Evolutionary conservation across 1,284 basidiomycete genomes (phyloP).

Genomic region (Apiotrichum montevideense): DNA sequence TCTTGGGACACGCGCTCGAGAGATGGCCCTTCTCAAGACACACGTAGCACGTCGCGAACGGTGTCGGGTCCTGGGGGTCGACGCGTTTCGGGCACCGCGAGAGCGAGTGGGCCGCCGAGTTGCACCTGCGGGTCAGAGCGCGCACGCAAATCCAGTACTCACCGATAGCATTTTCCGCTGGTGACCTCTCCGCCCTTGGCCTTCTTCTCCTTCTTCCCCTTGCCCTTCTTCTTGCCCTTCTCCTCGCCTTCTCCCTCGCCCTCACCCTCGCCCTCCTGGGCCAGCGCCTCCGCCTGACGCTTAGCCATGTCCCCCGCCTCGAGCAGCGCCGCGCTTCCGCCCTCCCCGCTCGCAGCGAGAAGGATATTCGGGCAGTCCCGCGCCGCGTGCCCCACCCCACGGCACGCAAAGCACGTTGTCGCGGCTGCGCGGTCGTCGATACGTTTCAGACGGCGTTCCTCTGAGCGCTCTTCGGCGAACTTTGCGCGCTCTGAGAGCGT

Average conservation of each 20-base stretch:
- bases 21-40: conserved; percentile 76
- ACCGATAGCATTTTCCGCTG: conserved; percentile 80
- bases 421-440: conserved; percentile 56
- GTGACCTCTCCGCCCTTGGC: conserved; percentile 27
- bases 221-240: conserved; percentile 6
- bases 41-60: conserved; percentile 87
- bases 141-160: conserved; percentile 18
- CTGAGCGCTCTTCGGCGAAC: conserved; percentile 47
- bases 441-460: conserved; percentile 62
- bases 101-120: conserved; percentile 70
- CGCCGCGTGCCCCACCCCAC: conserved; percentile 76
- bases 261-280: conserved; percentile 9
- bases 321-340: conserved; percentile 21
- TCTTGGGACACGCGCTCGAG: conserved; percentile 72
- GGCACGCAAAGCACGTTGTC: conserved; percentile 81
- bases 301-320: conserved; percentile 12
- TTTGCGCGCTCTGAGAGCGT: conserved; percentile 24
- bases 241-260: conserved; percentile 8
- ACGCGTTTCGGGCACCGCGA: conserved; percentile 65
- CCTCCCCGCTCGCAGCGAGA: conserved; percentile 25
- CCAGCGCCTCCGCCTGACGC: conserved; percentile 1
- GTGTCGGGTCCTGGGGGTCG: conserved; percentile 64
- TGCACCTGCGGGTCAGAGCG: conserved; percentile 57
- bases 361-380: conserved; percentile 66
- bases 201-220: conserved; percentile 14